These are phyloP conservation scores for Zymoseptoria brevis DNA, from an alignment of 2,329 filamentous ascomycete genomes.

Conservation along the genomic window DNA sequence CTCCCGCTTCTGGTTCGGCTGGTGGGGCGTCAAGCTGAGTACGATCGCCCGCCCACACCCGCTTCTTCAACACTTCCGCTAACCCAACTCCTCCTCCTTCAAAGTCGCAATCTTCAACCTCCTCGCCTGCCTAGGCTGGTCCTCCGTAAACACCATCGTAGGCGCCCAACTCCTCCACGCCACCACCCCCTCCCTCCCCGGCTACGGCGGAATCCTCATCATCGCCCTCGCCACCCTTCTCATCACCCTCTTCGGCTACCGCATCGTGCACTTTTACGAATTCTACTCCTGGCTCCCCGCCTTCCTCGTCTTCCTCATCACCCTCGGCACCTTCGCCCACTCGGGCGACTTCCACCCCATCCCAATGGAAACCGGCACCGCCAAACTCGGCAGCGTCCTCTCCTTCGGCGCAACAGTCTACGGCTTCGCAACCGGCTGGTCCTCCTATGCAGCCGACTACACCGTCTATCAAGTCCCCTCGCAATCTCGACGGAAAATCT, in stretches of 20 bases:
- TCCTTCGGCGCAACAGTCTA: slow-evolving; percentile 60
- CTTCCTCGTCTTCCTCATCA: slow-evolving; percentile 64
- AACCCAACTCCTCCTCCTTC: neutral
- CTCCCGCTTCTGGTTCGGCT: slow-evolving; percentile 67
- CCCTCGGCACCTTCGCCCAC: slow-evolving; percentile 59
- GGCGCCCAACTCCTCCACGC: slow-evolving; percentile 70
- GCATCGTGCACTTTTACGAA: slow-evolving; percentile 69
- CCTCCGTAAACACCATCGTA: slow-evolving; percentile 69
- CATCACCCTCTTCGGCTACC: slow-evolving; percentile 67
- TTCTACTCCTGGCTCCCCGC: slow-evolving; percentile 67
- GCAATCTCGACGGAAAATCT: slow-evolving; percentile 55
- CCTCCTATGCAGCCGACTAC: slow-evolving; percentile 67
- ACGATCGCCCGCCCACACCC: slow-evolving; percentile 26
- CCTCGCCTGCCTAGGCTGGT: slow-evolving; percentile 66
- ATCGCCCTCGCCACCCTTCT: slow-evolving; percentile 61
- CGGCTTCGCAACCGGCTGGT: slow-evolving; percentile 66
- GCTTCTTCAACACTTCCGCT: neutral
- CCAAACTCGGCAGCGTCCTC: slow-evolving; percentile 55
- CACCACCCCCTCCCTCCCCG: slow-evolving; percentile 61
- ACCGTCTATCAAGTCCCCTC: slow-evolving; percentile 66
- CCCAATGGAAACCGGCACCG: slow-evolving; percentile 50
- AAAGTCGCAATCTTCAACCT: slow-evolving; percentile 62
- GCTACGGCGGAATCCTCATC: slow-evolving; percentile 66
- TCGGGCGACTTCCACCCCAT: slow-evolving; percentile 57
- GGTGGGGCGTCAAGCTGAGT: slow-evolving; percentile 38